Base-by-base conservation (phyloP, 352 stramenopile species). In the Stephanocyclus meneghinianus region DNA sequence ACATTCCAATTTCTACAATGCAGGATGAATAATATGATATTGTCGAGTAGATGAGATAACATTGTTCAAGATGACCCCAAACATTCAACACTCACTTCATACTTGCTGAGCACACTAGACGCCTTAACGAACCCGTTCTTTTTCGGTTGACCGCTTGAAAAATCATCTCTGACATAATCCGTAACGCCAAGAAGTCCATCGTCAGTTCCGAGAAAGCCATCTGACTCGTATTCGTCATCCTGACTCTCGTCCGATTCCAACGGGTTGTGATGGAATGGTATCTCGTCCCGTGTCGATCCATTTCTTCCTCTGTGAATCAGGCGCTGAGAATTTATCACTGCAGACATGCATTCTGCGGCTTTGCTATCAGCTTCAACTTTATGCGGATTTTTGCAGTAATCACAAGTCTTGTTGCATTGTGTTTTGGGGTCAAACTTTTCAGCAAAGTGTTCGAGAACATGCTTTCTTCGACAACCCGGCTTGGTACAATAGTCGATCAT, bases 401-500 rank as follows among this genome's bases (percentile, higher is more conserved):
- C 88, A 63, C 88, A 93, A 18, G 84, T 91, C 44, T 84, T 81
- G 15, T 85, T 71, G 67, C 88, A 93, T 8, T 85, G 44, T 18
- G 15, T 60, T 29, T 83, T 80, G 2, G 77, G 53, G 62, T 90
- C 81, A 64, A 87, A 86, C 13, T 75, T 72, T 56, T 90, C 89
- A 51, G 86, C 89, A 84, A 94, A 94, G 68, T 92, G 83, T 53
- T 75, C 44, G 6, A 94, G 63, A 3, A 94, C 60, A 71, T 85
- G 86, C 53, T 87, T 81, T 26, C 89, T 64, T 45, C 87, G 87
- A 61, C 89, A 94, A 4, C 62, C 45, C 1, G 74, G 67, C 44
- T 80, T 81, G 8, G 73, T 84, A 47, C 87, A 92, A 65, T 94
- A 94, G 8, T 91, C 65, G 29, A 83, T 73, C 87, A 94, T 93